These are phyloP conservation scores for Zygoascus tannicola DNA, from an alignment of 805 yeast genomes.

Conservation along the genomic window DNA sequence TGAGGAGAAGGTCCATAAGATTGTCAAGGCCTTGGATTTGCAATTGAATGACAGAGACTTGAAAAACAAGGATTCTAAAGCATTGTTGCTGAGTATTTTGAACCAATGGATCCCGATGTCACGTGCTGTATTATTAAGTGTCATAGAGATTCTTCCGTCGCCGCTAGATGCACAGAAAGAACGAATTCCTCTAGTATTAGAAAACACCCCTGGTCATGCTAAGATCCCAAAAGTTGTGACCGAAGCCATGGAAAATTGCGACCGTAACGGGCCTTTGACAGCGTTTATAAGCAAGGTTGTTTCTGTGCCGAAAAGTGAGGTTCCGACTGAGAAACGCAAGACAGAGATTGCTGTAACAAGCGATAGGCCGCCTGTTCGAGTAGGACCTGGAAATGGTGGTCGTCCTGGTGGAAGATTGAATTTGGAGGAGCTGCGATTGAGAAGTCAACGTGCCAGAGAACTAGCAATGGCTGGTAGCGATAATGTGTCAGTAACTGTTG, in stretches of 20 bases:
- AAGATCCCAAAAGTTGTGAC: conserved; percentile 41
- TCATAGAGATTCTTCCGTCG: conserved; percentile 76
- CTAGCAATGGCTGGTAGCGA: conserved; percentile 12
- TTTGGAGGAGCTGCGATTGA: conserved; percentile 18
- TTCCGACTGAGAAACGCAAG: conserved; percentile 39
- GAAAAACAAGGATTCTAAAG: conserved; percentile 65
- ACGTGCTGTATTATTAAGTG: conserved; percentile 72
- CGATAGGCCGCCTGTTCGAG: too few species aligned
- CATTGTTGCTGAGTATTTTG: conserved; percentile 55
- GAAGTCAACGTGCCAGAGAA: conserved; percentile 18
- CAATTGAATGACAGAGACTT: conserved; percentile 67
- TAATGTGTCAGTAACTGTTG: conserved; percentile 32
- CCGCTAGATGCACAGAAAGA: conserved; percentile 67
- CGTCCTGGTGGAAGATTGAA: conserved; percentile 5
- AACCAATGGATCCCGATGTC: conserved; percentile 94
- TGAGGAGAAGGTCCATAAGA: conserved; percentile 62
- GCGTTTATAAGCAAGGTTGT: conserved; percentile 87
- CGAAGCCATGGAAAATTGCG: conserved; percentile 57
- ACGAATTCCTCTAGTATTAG: conserved; percentile 60
- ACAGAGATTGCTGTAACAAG: not conserved
- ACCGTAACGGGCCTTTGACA: conserved; percentile 50
- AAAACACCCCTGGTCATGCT: conserved; percentile 44
- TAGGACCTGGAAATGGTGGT: conserved; percentile 23
- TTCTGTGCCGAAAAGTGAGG: conserved; percentile 71
- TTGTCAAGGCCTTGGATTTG: conserved; percentile 59